Percentiles rank a stretch among this genome's conserved stretches.
Evolutionary conservation across 108 stramenopile genomes (phyloP).

Genomic region (Cyclotella kingstonii): DNA sequence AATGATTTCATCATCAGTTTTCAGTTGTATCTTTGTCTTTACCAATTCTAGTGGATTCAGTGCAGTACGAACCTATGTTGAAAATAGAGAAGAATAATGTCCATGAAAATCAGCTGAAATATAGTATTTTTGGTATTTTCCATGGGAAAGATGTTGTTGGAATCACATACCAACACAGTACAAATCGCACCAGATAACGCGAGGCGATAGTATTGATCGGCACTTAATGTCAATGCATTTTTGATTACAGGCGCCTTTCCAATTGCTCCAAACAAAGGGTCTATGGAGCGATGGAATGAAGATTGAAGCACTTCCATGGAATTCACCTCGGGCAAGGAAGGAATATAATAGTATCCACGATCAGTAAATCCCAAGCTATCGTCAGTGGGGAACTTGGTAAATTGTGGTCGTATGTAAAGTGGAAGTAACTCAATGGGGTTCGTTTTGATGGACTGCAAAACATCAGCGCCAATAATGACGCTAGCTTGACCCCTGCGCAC

Average conservation of each 20-base stretch:
- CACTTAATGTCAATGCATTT: constrained; percentile 58
- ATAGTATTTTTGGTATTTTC: too few species aligned
- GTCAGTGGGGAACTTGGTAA: constrained; percentile 18
- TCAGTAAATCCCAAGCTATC: constrained; percentile 18
- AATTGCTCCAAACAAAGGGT: constrained; percentile 81
- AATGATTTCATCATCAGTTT: constrained; percentile 75
- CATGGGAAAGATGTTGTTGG: not conserved
- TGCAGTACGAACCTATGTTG: constrained; percentile 48
- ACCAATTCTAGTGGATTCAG: constrained; percentile 85
- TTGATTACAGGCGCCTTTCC: constrained; percentile 76
- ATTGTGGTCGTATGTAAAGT: constrained; percentile 50
- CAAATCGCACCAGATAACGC: constrained; percentile 79
- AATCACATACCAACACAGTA: constrained; percentile 64
- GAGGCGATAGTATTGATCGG: constrained; percentile 69
- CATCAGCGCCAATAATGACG: constrained; percentile 10
- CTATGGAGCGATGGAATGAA: constrained; percentile 67
- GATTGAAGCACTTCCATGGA: constrained; percentile 18
- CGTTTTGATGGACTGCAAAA: constrained; percentile 44
- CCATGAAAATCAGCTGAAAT: too few species aligned
- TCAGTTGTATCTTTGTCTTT: constrained; percentile 86
- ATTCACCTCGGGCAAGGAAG: constrained; percentile 47
- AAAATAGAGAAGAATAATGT: not conserved
- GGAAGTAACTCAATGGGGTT: constrained; percentile 71
- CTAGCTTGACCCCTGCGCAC: constrained; percentile 5
- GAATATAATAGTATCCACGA: constrained; percentile 51